Conservation (phyloP, 2,329 filamentous ascomycete genomes). For the Calonectria crousiana region DNA sequence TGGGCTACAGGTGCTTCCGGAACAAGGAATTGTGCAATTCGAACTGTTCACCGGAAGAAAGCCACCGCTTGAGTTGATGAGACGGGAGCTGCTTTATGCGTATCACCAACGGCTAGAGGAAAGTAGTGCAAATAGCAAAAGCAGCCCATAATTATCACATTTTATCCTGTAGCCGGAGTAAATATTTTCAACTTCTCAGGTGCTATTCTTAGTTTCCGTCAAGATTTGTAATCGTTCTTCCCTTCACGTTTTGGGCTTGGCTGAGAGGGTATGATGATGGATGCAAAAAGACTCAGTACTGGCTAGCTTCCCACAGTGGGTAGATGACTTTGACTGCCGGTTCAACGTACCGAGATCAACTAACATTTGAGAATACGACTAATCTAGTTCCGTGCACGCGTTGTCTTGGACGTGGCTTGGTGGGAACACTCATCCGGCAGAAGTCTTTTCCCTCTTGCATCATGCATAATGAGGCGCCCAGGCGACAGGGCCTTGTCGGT, state of each 20-base stretch:
- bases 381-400: background rate
- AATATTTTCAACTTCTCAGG: background rate
- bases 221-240: background rate
- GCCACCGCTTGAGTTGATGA: conserved; percentile 68
- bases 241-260: background rate
- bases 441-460: conserved; percentile 13
- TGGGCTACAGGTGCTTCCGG: conserved; percentile 70
- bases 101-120: conserved; percentile 1
- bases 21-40: conserved; percentile 73
- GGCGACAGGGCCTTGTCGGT: background rate
- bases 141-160: background rate
- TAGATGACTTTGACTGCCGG: background rate
- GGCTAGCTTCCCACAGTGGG: background rate
- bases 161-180: too few relatives aligned
- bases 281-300: background rate
- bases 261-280: too few relatives aligned
- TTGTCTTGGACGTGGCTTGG: background rate
- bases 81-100: conserved; percentile 13
- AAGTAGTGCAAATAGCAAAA: background rate
- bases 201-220: background rate
- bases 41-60: conserved; percentile 71
- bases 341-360: background rate
- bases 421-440: conserved; percentile 1
- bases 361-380: background rate
- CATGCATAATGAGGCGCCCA: background rate